Percentiles rank a stretch among this genome's conserved stretches.
Evolutionary conservation across 768 basidiomycete genomes (phyloP).

Genomic region (Dentipellis fragilis): DNA sequence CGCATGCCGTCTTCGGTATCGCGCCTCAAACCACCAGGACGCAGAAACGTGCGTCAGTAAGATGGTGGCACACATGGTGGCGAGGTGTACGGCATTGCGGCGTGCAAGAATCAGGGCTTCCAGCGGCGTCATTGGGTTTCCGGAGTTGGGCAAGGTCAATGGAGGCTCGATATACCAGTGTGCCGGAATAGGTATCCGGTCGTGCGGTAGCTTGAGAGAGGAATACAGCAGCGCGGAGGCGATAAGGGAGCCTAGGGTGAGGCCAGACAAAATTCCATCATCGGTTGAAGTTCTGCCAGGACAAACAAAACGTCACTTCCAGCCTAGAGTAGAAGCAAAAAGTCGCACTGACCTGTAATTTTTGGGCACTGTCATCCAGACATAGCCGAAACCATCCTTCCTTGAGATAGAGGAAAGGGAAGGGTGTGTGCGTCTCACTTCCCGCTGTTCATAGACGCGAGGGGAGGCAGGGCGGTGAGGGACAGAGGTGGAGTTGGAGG

Average conservation of each 20-base stretch:
- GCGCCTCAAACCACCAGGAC: conserved; percentile 66
- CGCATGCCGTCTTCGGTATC: conserved; percentile 28
- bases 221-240: conserved; percentile 57
- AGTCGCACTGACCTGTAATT: conserved; percentile 56
- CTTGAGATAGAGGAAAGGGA: conserved; percentile 18
- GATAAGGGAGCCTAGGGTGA: conserved; percentile 78
- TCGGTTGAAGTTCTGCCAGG: conserved; percentile 60
- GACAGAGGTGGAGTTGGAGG: not conserved
- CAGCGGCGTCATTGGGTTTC: conserved; percentile 31
- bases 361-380: conserved; percentile 89
- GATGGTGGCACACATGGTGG: conserved; percentile 72
- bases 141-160: conserved; percentile 35
- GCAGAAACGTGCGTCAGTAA: conserved; percentile 71
- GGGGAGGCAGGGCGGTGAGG: not conserved
- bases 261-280: conserved; percentile 77
- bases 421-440: conserved; percentile 27
- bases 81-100: conserved; percentile 66
- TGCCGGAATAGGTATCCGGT: conserved; percentile 32
- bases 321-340: not conserved
- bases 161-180: conserved; percentile 79
- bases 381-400: conserved; percentile 53
- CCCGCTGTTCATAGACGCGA: conserved; percentile 35
- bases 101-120: conserved; percentile 58
- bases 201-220: conserved; percentile 24
- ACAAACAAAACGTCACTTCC: conserved; percentile 1